Conservation (phyloP, 208 protist species). For the Acanthamoeba sp. region DNA sequence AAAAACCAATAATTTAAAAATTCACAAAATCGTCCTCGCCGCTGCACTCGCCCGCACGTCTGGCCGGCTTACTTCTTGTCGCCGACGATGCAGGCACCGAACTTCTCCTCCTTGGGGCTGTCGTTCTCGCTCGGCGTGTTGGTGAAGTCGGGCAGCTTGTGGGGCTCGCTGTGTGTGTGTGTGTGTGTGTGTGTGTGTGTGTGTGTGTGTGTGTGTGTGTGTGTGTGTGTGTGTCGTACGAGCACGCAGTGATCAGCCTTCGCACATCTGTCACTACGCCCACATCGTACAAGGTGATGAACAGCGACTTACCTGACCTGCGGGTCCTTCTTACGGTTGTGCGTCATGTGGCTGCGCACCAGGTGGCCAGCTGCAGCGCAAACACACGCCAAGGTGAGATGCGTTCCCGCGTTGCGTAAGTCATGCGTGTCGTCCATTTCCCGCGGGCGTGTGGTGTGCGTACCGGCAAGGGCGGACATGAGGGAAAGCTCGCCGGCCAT, state of each 20-base stretch:
- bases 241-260: neutral
- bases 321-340: constrained; percentile 80
- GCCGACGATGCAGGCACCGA: constrained; percentile 53
- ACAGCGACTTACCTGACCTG: constrained; percentile 26
- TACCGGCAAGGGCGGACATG: constrained; percentile 89
- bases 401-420: neutral
- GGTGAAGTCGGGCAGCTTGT: constrained; percentile 64
- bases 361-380: constrained; percentile 74
- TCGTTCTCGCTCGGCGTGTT: constrained; percentile 43
- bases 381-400: neutral
- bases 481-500: constrained; percentile 98
- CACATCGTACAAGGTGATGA: no score
- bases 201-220: neutral
- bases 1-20: no score
- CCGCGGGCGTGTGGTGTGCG: no score
- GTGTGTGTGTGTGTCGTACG: no score
- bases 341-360: constrained; percentile 82
- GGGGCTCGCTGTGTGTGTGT: neutral
- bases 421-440: no score
- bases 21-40: no score
- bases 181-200: neutral
- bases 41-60: no score
- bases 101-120: constrained; percentile 65
- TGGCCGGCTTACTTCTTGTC: constrained; percentile 48
- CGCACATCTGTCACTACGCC: no score